phyloP scores from a whole-genome alignment of 108 stramenopile genomes.

The Skeletonema costatum region DNA sequence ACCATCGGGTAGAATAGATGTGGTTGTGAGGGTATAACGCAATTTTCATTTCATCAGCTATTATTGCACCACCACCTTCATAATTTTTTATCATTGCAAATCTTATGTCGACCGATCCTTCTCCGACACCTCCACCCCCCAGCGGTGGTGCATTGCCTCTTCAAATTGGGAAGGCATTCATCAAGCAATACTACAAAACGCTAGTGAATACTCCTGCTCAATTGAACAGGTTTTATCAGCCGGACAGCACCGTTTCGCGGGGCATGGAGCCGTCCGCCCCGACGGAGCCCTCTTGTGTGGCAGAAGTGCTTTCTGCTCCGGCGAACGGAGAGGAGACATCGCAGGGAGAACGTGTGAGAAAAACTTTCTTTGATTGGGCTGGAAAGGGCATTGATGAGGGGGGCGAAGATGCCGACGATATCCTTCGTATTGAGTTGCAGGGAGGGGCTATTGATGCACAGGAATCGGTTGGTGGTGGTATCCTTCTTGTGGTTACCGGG shows the following conservation, averaged over 20 bases:
- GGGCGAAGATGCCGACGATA: neutral
- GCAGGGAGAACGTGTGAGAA: slow-evolving; percentile 28
- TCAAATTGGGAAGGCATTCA: slow-evolving; percentile 71
- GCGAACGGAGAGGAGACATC: neutral
- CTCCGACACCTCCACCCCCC: too few species aligned
- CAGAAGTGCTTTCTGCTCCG: slow-evolving; percentile 5
- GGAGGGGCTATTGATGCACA: slow-evolving; percentile 88
- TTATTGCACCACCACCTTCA: neutral
- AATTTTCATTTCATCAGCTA: neutral
- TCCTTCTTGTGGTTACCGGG: slow-evolving; percentile 81
- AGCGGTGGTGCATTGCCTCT: slow-evolving; percentile 53
- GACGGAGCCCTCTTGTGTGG: slow-evolving; percentile 36
- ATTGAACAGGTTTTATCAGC: slow-evolving; percentile 67
- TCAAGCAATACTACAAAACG: slow-evolving; percentile 81
- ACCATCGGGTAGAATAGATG: neutral
- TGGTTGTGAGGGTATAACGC: neutral
- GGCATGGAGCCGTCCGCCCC: slow-evolving; percentile 54
- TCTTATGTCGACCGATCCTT: slow-evolving; percentile 6
- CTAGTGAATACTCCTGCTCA: slow-evolving; percentile 62
- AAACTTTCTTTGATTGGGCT: slow-evolving; percentile 39
- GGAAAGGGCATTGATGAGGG: neutral
- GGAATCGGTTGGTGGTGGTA: slow-evolving; percentile 66
- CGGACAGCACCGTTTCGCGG: slow-evolving; percentile 55
- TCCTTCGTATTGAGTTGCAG: slow-evolving; percentile 56
- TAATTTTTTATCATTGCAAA: slow-evolving; percentile 3